Base-by-base conservation (phyloP, 1,139 yeast species). In the Suhomyces panamericanus region DNA sequence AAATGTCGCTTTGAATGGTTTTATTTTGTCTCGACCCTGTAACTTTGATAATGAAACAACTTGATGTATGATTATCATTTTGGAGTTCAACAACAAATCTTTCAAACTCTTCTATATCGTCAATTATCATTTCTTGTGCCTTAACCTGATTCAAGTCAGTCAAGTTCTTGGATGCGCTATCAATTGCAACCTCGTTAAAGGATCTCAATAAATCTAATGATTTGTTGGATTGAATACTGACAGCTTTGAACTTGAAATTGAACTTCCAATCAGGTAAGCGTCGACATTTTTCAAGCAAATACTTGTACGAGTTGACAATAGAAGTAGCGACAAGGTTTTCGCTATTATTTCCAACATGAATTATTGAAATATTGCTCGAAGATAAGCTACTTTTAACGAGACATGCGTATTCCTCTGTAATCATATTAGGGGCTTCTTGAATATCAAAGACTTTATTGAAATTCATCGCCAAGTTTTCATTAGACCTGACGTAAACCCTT, bases 401-500 rank as follows among this genome's bases (percentile, higher is more conserved):
- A 38, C 52, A 55, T 13, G 56, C 44, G 40, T 55, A 60, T 35
- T 66, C 67, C n/a, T 57, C 57, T 4, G 57, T 44, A 0, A 65
- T 48, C 11, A 29, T 27, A 8, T 44, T 33, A 9, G 43, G 40
- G 1, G 56, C 24, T 1, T 39, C 41, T 15, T 41, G 40, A 1
- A 13, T 32, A n/a, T 27, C 34, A 26, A 63, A 55, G 0, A 54
- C 51, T 48, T 69, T 69, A 45, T 56, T 60, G 44, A 63, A 62
- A 24, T 17, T 5, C 28, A 10, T 30, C 13, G 3, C 15, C 8
- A 12, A 6, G 7, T 12, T 7, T 6, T 3, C 12, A 11, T 31
- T 29, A 2, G 32, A 17, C 11, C 35, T 38, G 6, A 45, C 50
- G 48, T 69, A 72, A 0, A 70, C 70, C 35, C 80, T 54, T 12